Evolutionary conservation across 2,329 filamentous ascomycete genomes (phyloP).

Genomic region (Ophiognomonia clavigignenti-juglandacearum): DNA sequence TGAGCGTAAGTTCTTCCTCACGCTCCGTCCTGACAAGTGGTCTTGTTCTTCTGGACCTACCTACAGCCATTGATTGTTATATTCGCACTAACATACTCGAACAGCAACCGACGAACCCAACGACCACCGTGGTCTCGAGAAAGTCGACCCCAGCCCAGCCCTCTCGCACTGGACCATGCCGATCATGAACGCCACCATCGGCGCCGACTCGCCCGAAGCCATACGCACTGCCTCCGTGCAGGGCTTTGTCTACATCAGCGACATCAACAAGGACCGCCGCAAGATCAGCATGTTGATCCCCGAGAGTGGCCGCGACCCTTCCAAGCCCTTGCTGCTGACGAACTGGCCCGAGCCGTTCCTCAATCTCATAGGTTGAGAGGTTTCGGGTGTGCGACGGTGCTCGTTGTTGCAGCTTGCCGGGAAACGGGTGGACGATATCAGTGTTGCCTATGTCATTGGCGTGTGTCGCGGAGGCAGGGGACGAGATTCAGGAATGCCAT

Average conservation of each 20-base stretch:
- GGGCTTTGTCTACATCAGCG: slow-evolving; percentile 89
- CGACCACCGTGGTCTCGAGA: slow-evolving; percentile 47
- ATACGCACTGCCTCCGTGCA: slow-evolving; percentile 80
- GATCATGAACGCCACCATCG: slow-evolving; percentile 70
- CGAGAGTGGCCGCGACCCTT: slow-evolving; percentile 74
- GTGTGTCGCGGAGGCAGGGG: too few relatives aligned
- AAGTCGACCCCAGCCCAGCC: slow-evolving; percentile 57
- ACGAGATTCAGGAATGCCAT: too few relatives aligned
- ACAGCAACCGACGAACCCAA: slow-evolving; percentile 25
- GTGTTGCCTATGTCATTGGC: too few relatives aligned
- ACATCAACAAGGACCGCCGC: slow-evolving; percentile 80
- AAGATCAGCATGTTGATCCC: slow-evolving; percentile 80
- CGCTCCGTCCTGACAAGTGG: too few relatives aligned
- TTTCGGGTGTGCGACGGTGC: not conserved
- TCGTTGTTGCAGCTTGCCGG: too few relatives aligned
- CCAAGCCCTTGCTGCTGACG: slow-evolving; percentile 77
- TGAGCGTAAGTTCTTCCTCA: slow-evolving; percentile 42
- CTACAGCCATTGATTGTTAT: too few relatives aligned
- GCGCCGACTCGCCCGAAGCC: slow-evolving; percentile 64
- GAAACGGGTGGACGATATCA: too few relatives aligned
- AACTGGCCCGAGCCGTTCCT: slow-evolving; percentile 82
- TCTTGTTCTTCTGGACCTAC: not conserved
- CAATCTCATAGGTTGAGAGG: slow-evolving; percentile 58
- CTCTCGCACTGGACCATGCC: slow-evolving; percentile 82
- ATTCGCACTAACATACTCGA: slow-evolving; percentile 1